Evolutionary conservation across 2,329 filamentous ascomycete species (phyloP), one percentile per base, ranked within the genome.

Genomic region (Gyromitra esculenta): DNA sequence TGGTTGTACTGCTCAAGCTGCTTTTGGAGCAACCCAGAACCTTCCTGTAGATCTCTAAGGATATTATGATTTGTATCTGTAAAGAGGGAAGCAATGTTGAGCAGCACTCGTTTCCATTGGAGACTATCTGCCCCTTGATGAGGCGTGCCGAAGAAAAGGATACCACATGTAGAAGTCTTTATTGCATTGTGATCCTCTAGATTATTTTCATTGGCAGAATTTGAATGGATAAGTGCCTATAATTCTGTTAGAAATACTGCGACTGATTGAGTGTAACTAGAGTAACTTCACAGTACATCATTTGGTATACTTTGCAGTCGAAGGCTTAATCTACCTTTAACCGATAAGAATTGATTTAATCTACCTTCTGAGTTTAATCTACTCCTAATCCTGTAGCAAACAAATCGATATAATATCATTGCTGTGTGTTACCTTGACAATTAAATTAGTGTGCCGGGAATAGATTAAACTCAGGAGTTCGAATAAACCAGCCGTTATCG

Each of bases 181-280:
- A 57, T 57, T 37, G 54, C 54, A 37, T 57, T 57, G 8, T 57
- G 5, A n/a, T 57, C 11, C 13, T 37, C 54, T 13, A 57, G 13
- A 35, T 57, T 35, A 5, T n/a, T n/a, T 57, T 37, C 15, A n/a
- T 57, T 57, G 31, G 54, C 25, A n/a, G 54, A 57, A 57, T 37
- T 57, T 37, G 54, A 57, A n/a, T 57, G 25, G 13, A 57, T 57
- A 13, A 57, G 54, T 5, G 54, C 54, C 54, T 57, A 4, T n/a
- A 57, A 25, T 25, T 25, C 9, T 37, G 56, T 54, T 18, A 25
- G 21, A 11, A 18, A 54, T n/a, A 54, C 4, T 54, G 50, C 15
- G 21, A 25, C 50, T 18, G 50, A 54, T 3, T 18, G 18, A 54
- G 50, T 54, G 50, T 54, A 18, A 21, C 50, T 54, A 54, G 25